Base-by-base conservation (phyloP, 805 yeast species). In the Clavispora vitiphila region DNA sequence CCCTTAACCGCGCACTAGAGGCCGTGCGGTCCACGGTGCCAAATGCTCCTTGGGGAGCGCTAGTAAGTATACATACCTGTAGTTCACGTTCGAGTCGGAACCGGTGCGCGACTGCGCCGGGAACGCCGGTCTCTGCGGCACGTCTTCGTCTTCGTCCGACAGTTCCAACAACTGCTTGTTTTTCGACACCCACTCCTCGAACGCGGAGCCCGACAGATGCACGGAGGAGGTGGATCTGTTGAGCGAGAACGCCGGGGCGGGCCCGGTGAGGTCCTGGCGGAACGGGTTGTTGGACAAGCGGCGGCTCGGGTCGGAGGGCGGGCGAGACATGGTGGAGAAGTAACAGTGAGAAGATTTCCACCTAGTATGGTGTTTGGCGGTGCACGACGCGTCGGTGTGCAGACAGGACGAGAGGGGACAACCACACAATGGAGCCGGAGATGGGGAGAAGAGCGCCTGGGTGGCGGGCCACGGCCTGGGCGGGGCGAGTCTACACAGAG, bases 231-330 rank as follows among this genome's bases (percentile, higher is more conserved):
- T 34, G 29, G 35, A 36, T 8, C 32, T 21, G 20, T 24, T 16
- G 36, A 12, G 23, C 37, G 23, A 12, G 38, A 23, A 15, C 23
- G 35, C 11, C 41, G 37, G 41, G 32, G 31, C 43, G 34, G 55
- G 40, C 10, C 38, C 20, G 25, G 26, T 32, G 35, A 35, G 34
- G 35, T 43, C 45, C 42, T 69, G 68, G 55, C 91, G 73, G 60
- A 84, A 84, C n/a, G 91, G 91, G 51, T 84, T 84, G 58, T 81
- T 81, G 3, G 80, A 68, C 10, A 15, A 29, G 22, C 20, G 31
- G 34, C 20, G 25, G 31, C 26, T 31, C 15, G 40, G 36, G 25
- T 22, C 31, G n/a, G 31, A 27, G 31, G 67, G 67, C 49, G 65
- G 72, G 47, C 60, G 66, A 40, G 68, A 69, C 78, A 76, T 49